A percentile compares a stretch with the other conserved stretches of the same genome.
These are phyloP conservation scores for Aspergillus cavernicola DNA, from an alignment of 495 filamentous ascomycete species.

Conservation along the genomic window DNA sequence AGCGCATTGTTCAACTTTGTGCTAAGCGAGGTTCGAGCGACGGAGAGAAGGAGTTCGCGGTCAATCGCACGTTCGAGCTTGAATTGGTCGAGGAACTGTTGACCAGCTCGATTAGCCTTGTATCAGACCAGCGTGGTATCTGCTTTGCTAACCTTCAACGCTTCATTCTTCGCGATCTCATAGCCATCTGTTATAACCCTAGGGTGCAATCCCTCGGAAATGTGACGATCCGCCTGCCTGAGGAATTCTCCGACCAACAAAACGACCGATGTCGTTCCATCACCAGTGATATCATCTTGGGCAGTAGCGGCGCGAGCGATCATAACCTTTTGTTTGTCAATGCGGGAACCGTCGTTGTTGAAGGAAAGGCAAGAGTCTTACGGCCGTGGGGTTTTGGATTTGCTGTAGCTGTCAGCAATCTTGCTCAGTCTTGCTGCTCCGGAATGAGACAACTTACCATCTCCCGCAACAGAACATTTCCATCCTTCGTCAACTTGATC, in stretches of 20 bases:
- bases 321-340: slow-evolving; percentile 67
- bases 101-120: slow-evolving; percentile 9
- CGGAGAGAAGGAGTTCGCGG: slow-evolving; percentile 87
- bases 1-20: slow-evolving; percentile 88
- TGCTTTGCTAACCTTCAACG: slow-evolving; percentile 62
- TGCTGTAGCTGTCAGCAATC: slow-evolving; percentile 47
- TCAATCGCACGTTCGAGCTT: slow-evolving; percentile 85
- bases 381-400: slow-evolving; percentile 87
- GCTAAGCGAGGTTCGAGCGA: slow-evolving; percentile 89
- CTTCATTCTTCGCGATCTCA: slow-evolving; percentile 91
- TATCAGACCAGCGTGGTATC: neutral
- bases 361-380: slow-evolving; percentile 34
- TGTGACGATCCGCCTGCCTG: slow-evolving; percentile 95
- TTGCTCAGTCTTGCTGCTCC: neutral
- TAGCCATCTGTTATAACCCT: slow-evolving; percentile 97
- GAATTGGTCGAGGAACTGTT: slow-evolving; percentile 88
- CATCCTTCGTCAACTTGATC: slow-evolving; percentile 99
- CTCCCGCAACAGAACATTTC: slow-evolving; percentile 89
- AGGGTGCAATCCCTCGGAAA: slow-evolving; percentile 90
- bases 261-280: slow-evolving; percentile 96
- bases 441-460: slow-evolving; percentile 62
- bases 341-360: slow-evolving; percentile 16
- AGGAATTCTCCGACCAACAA: slow-evolving; percentile 92
- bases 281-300: slow-evolving; percentile 96
- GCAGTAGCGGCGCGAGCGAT: slow-evolving; percentile 97